These are phyloP conservation scores for Themeda triandra DNA, from an alignment of 176 grass and related monocot species.

Conservation along the genomic window DNA sequence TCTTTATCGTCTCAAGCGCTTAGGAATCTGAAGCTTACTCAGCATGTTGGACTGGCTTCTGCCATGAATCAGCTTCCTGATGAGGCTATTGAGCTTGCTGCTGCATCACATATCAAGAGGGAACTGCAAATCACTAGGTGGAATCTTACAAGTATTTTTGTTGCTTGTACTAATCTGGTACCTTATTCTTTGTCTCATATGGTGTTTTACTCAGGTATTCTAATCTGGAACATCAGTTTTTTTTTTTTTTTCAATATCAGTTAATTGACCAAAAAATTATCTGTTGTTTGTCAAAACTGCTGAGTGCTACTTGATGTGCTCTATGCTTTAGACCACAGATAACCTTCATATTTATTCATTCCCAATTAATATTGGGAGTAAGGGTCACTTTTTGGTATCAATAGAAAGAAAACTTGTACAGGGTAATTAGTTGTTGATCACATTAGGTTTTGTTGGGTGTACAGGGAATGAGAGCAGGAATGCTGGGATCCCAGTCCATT, in stretches of 20 bases:
- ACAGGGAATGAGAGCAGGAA: not conserved
- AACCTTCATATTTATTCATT: not conserved
- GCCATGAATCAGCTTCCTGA: slow-evolving; percentile 90
- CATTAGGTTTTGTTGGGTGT: not conserved
- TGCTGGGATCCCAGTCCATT: not conserved
- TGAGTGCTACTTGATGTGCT: slow-evolving; percentile 3
- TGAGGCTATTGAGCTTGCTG: slow-evolving; percentile 93
- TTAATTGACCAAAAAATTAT: slow-evolving; percentile 11
- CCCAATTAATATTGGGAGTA: not conserved
- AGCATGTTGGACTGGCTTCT: slow-evolving; percentile 67
- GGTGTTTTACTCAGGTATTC: not conserved
- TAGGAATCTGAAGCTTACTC: slow-evolving; percentile 79
- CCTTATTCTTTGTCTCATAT: not conserved
- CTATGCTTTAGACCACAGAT: not conserved
- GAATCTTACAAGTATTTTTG: slow-evolving; percentile 96
- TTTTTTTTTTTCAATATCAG: slow-evolving; percentile 1
- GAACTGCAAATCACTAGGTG: slow-evolving; percentile 94
- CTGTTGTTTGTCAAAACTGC: not conserved
- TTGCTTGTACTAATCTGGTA: slow-evolving; percentile 91
- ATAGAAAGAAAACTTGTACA: not conserved
- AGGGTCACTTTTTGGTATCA: not conserved
- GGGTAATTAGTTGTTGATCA: not conserved
- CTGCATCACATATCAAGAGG: slow-evolving; percentile 82
- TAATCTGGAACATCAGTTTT: not conserved
- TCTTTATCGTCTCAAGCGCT: slow-evolving; percentile 68